phyloP scores from a whole-genome alignment of 2,329 filamentous ascomycete genomes.

The Calonectria ilicicola region DNA sequence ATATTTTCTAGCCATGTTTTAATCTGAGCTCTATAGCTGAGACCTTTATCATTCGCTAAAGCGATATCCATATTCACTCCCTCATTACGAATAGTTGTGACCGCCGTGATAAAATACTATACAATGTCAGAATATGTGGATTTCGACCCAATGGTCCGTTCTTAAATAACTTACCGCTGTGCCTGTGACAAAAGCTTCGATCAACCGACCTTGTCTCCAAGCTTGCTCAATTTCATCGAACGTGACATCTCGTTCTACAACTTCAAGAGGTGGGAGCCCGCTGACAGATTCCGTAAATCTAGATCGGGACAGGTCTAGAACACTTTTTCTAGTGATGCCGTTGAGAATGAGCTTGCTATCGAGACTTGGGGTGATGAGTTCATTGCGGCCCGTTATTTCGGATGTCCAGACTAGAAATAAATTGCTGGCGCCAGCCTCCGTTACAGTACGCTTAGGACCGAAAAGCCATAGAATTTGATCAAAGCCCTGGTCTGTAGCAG shows the following conservation, averaged over 20 bases:
- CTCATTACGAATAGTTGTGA: neutral
- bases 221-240: neutral
- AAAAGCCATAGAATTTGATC: neutral
- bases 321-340: neutral
- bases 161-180: neutral
- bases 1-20: neutral
- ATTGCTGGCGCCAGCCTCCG: neutral
- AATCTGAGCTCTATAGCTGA: neutral
- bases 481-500: too few species aligned
- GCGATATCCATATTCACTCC: neutral
- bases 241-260: neutral
- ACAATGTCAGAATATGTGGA: neutral
- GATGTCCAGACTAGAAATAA: neutral
- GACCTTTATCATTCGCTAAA: neutral
- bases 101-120: neutral
- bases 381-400: neutral
- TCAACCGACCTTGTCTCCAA: neutral
- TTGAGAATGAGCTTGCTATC: neutral
- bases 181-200: neutral
- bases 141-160: neutral
- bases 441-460: neutral
- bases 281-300: neutral
- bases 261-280: neutral
- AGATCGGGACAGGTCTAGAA: neutral
- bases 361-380: neutral